Evolutionary conservation across 2,329 filamentous ascomycete genomes (phyloP).

Genomic region (Trichoderma cornu-damae): DNA sequence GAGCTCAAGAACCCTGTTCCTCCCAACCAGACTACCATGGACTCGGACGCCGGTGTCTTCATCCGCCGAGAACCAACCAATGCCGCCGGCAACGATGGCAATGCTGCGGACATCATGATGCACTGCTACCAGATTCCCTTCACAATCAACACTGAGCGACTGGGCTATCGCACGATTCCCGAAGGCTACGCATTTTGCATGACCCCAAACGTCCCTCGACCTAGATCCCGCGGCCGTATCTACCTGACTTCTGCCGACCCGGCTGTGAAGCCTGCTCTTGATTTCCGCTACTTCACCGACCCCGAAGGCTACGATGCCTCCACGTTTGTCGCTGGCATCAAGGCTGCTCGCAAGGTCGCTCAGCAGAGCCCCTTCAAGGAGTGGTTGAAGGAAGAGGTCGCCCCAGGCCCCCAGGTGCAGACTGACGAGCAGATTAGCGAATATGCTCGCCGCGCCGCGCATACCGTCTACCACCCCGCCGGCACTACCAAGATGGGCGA

Average conservation of each 20-base stretch:
- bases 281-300: conserved; percentile 88
- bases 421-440: conserved; percentile 75
- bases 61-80: conserved; percentile 70
- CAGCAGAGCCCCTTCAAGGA: conserved; percentile 70
- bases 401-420: conserved; percentile 67
- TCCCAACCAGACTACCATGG: conserved; percentile 79
- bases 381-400: conserved; percentile 79
- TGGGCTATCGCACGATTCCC: conserved; percentile 60
- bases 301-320: conserved; percentile 79
- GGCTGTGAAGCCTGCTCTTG: conserved; percentile 71
- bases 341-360: conserved; percentile 71
- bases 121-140: conserved; percentile 96
- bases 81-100: conserved; percentile 62
- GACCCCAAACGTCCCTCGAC: conserved; percentile 84
- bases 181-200: conserved; percentile 86
- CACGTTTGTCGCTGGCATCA: conserved; percentile 71
- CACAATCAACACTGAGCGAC: conserved; percentile 73
- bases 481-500: conserved; percentile 91
- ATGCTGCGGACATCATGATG: conserved; percentile 87
- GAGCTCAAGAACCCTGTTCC: conserved; percentile 75
- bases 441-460: conserved; percentile 74
- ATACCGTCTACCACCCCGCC: conserved; percentile 86
- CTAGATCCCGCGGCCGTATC: conserved; percentile 69
- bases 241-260: conserved; percentile 74
- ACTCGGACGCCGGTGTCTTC: conserved; percentile 86